These are phyloP conservation scores for Cardamine occulta DNA, from an alignment of 345 rosid species.

Conservation along the genomic window DNA sequence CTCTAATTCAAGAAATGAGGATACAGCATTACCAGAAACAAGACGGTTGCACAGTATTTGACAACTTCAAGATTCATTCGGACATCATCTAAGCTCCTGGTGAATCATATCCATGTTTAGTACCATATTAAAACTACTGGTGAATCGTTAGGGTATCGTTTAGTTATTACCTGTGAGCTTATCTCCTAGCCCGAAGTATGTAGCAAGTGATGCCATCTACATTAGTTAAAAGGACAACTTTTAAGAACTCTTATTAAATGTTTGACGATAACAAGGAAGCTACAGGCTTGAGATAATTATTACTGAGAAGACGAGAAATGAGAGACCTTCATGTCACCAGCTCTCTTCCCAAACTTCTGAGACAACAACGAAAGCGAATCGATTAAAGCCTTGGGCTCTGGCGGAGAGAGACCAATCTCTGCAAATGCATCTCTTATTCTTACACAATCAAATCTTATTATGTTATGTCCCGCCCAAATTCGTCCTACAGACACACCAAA, in stretches of 20 bases:
- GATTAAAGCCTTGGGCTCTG: constrained; percentile 74
- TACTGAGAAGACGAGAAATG: neutral
- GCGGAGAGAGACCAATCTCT: constrained; percentile 59
- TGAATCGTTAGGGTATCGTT: neutral
- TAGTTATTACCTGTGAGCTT: constrained; percentile 65
- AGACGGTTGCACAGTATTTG: constrained; percentile 84
- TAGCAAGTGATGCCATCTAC: constrained; percentile 89
- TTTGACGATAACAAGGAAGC: neutral
- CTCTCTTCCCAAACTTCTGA: constrained; percentile 86
- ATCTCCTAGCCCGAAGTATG: constrained; percentile 76
- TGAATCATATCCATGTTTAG: constrained; percentile 26
- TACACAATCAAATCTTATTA: constrained; percentile 74
- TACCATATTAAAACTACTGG: neutral
- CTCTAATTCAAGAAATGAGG: neutral
- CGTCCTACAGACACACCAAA: constrained; percentile 55
- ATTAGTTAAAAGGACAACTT: neutral
- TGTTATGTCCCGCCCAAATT: constrained; percentile 97
- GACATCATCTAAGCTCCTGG: constrained; percentile 92
- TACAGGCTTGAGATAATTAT: neutral
- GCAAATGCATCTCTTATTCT: constrained; percentile 76
- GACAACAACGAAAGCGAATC: constrained; percentile 80
- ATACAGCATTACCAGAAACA: constrained; percentile 68
- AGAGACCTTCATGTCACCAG: constrained; percentile 87
- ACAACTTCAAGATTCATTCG: constrained; percentile 90
- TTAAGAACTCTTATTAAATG: neutral